Evolutionary conservation across 768 basidiomycete species (phyloP), one percentile per base, ranked within the genome.

Genomic region (Boletus patriciae): DNA sequence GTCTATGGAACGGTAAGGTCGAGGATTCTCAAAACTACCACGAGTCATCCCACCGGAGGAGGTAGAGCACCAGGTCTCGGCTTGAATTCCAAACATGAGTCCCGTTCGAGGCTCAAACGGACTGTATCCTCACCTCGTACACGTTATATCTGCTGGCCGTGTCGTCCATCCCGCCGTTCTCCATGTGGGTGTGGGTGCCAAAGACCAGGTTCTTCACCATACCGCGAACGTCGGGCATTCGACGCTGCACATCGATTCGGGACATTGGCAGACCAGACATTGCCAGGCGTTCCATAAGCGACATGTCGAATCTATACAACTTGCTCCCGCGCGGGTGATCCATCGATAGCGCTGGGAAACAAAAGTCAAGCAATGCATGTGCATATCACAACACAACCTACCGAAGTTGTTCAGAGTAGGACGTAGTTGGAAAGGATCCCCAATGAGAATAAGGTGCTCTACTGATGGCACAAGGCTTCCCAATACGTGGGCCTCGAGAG

Each of bases 401-500:
- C 88, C 58, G 57, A 76, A 90, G 18, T 82, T 87, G 34, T 83
- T 82, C 44, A 90, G 57, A 0, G 78, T 88, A 0, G 86, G 89
- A 1, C 90, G 81, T 2, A 92, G 76, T 70, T 92, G 90, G 2
- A 81, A 75, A 7, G 90, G 90, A 59, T 92, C 90, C 0, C 90
- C 90, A n/a, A 92, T 90, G 42, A 85, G 74, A 55, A 92, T 89
- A 21, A 92, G 73, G 38, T 92, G 89, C 55, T 90, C 79, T 0
- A 91, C 78, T 4, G 84, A 81, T 0, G 79, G 78, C 3, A 88
- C 87, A 1, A 90, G 74, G 37, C 78, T 81, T 3, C 80, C 81
- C 6, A 91, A 68, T 15, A 91, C 77, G 59, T 92, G 90, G 4
- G 90, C 86, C 70, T 92, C 90, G 29, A 92, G 77, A 0, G 90